phyloP scores from a whole-genome alignment of 2,329 filamentous ascomycete species.

The Ceratocystis huliohia region DNA sequence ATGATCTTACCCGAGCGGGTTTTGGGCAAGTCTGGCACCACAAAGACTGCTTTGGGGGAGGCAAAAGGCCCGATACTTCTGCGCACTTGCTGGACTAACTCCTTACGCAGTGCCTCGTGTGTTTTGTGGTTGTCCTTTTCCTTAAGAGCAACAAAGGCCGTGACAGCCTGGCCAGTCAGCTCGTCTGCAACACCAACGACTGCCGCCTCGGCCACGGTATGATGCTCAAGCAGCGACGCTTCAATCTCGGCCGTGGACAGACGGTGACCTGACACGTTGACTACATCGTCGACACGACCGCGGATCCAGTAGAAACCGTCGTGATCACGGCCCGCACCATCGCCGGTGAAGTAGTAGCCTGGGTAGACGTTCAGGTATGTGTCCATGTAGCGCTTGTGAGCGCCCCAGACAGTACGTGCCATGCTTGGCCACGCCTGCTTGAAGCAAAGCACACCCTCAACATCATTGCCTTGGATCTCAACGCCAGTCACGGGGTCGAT shows the following conservation, averaged over 20 bases:
- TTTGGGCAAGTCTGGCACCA: constrained; percentile 91
- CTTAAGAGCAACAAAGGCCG: constrained; percentile 90
- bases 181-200: constrained; percentile 90
- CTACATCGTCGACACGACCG: constrained; percentile 93
- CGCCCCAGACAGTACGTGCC: constrained; percentile 94
- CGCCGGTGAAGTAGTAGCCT: constrained; percentile 92
- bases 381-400: constrained; percentile 97
- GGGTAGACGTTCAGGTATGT: constrained; percentile 97
- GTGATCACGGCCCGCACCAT: constrained; percentile 89
- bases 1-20: constrained; percentile 98
- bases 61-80: constrained; percentile 97
- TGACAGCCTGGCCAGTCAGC: constrained; percentile 91
- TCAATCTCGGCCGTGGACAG: constrained; percentile 97
- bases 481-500: constrained; percentile 92
- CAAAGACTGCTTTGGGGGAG: constrained; percentile 82
- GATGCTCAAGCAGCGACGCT: constrained; percentile 87
- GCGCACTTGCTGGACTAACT: constrained; percentile 84
- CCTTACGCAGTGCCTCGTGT: constrained; percentile 71
- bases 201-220: constrained; percentile 79
- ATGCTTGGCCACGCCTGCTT: constrained; percentile 98
- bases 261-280: constrained; percentile 94
- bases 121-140: constrained; percentile 66
- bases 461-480: constrained; percentile 88
- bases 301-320: constrained; percentile 99
- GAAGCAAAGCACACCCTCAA: constrained; percentile 92